These are phyloP conservation scores for Cyphellophora europaea DNA, from an alignment of 2,329 filamentous ascomycete species.

Conservation along the genomic window DNA sequence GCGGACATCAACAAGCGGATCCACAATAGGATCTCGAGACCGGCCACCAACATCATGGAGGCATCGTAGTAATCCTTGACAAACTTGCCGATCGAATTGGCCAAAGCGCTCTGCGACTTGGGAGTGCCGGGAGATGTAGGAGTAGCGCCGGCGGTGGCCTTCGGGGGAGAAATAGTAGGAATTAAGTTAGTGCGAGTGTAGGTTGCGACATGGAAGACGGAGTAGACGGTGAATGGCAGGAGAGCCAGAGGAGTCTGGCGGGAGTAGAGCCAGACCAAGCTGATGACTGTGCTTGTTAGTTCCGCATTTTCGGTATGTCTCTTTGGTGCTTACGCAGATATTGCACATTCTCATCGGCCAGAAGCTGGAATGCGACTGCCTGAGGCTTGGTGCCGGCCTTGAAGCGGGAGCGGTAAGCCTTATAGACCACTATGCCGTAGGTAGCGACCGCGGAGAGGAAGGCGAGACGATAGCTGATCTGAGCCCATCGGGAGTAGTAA, in stretches of 20 bases:
- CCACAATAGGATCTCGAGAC: conserved; percentile 82
- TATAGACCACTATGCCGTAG: conserved; percentile 98
- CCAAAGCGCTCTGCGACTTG: conserved; percentile 49
- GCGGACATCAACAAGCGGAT: conserved; percentile 71
- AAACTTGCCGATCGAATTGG: conserved; percentile 80
- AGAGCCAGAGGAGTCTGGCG: conserved; percentile 84
- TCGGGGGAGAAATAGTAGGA: conserved; percentile 68
- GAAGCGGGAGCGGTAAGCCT: conserved; percentile 80
- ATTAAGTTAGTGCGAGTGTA: conserved; percentile 92
- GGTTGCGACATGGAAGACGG: conserved; percentile 94
- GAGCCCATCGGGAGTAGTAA: conserved; percentile 66
- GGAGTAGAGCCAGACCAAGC: conserved; percentile 86
- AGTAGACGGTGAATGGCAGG: conserved; percentile 93
- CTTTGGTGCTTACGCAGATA: conserved; percentile 67
- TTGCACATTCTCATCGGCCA: conserved; percentile 91
- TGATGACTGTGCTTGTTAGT: conserved; percentile 57
- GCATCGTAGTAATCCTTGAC: conserved; percentile 97
- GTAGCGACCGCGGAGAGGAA: conserved; percentile 85
- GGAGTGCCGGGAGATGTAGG: conserved; percentile 44
- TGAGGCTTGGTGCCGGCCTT: conserved; percentile 57
- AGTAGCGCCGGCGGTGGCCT: conserved; percentile 42
- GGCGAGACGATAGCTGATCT: conserved; percentile 78
- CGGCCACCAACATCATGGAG: conserved; percentile 87
- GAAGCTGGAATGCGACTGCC: conserved; percentile 50
- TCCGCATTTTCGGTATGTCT: conserved; percentile 4